phyloP scores from a whole-genome alignment of 192 early-diverging fungal genomes.

The Rhizoclosmatium sp. region DNA sequence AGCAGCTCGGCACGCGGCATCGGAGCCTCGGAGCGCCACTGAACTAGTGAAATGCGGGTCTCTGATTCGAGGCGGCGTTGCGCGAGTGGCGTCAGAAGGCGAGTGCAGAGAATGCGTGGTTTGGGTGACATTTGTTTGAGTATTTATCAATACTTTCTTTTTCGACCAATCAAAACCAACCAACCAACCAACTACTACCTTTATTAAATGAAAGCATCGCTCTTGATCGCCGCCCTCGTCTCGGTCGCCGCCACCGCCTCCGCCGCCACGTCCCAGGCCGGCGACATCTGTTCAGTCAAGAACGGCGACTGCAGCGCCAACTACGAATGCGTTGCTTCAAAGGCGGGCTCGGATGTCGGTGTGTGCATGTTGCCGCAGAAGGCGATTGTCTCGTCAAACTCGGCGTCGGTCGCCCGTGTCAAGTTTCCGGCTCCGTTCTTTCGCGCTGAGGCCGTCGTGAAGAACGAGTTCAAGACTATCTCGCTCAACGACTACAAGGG shows the following conservation, averaged over 20 bases:
- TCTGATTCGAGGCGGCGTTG: conserved; percentile 3
- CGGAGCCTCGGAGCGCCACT: conserved; percentile 1
- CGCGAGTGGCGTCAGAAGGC: conserved; percentile 1
- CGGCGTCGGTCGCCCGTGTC: conserved; percentile 26
- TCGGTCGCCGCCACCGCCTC: not conserved
- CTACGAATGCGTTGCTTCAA: conserved; percentile 22
- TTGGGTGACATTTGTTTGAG: not conserved
- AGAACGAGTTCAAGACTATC: conserved; percentile 73
- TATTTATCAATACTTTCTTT: no score
- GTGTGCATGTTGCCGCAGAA: conserved; percentile 19
- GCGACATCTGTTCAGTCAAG: conserved; percentile 15
- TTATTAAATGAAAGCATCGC: no score
- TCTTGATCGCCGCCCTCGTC: no score
- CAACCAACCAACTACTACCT: not conserved
- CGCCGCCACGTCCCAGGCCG: conserved; percentile 1
- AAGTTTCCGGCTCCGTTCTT: conserved; percentile 67
- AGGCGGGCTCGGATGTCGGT: conserved; percentile 12
- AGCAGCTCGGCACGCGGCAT: conserved; percentile 13
- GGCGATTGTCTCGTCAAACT: conserved; percentile 22
- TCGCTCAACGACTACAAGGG: conserved; percentile 67
- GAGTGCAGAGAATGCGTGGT: not conserved
- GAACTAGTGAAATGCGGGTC: not conserved
- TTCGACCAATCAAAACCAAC: not conserved
- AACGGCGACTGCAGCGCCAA: conserved; percentile 4
- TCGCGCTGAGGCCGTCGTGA: conserved; percentile 68